These are phyloP conservation scores for Mycosphaerelloides madeirae DNA, from an alignment of 2,329 filamentous ascomycete genomes.

Conservation along the genomic window DNA sequence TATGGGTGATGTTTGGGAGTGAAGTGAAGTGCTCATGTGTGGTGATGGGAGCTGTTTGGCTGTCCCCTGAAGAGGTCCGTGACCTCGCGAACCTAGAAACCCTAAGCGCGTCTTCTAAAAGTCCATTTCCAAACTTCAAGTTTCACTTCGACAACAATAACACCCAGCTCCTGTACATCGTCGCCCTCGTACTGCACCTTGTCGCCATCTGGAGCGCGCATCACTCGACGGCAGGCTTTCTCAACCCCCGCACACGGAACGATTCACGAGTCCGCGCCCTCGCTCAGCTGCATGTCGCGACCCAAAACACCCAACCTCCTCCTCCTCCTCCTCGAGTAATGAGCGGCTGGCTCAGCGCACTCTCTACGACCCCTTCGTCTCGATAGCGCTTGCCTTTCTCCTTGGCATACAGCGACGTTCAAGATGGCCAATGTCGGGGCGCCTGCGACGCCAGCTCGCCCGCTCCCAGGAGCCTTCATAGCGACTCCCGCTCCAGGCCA, in stretches of 20 bases:
- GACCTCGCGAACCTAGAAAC: not conserved
- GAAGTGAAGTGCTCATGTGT: not conserved
- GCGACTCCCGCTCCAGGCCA: conserved; percentile 60
- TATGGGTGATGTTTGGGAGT: not conserved
- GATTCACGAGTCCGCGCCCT: not conserved
- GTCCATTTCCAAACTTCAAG: not conserved
- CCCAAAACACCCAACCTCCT: conserved; percentile 1
- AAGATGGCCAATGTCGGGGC: conserved; percentile 27
- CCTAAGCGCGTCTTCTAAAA: not conserved
- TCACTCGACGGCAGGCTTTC: not conserved
- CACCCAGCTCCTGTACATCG: not conserved
- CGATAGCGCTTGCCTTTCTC: conserved; percentile 6
- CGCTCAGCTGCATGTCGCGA: conserved; percentile 1
- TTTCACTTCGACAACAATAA: not conserved
- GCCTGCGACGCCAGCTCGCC: conserved; percentile 60
- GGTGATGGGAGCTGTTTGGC: not conserved
- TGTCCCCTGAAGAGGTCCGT: no score
- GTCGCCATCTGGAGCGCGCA: not conserved
- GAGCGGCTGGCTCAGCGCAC: conserved; percentile 13
- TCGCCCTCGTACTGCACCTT: not conserved
- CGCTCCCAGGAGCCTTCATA: conserved; percentile 69
- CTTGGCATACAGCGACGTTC: not conserved
- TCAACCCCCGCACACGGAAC: not conserved
- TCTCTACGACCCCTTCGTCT: conserved; percentile 3
- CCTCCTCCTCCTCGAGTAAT: conserved; percentile 9